Evolutionary conservation across 495 filamentous ascomycete genomes (phyloP).

Genomic region (Tuber microsphaerosporum): DNA sequence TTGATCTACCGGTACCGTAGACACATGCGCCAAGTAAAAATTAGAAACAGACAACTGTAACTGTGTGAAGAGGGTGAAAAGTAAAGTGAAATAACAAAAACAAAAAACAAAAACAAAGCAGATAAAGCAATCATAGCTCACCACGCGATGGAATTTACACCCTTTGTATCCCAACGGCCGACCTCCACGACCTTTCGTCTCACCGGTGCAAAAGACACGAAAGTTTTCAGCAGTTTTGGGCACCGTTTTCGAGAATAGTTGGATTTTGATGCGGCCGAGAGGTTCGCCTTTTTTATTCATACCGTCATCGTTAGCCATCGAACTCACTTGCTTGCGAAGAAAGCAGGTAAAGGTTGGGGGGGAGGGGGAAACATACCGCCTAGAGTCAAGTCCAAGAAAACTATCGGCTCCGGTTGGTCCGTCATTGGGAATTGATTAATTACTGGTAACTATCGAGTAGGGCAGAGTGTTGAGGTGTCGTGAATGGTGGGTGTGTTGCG

Average conservation of each 20-base stretch:
- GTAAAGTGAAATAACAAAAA: neutral
- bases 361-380: slow-evolving; percentile 57
- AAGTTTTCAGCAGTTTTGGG: slow-evolving; percentile 95
- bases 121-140: slow-evolving; percentile 47
- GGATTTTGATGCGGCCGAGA: slow-evolving; percentile 86
- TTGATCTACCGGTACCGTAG: too few species aligned
- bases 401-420: slow-evolving; percentile 41
- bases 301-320: neutral
- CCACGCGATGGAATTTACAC: slow-evolving; percentile 87
- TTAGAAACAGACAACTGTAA: neutral
- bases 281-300: slow-evolving; percentile 59
- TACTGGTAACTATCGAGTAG: too few species aligned
- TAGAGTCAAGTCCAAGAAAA: slow-evolving; percentile 91
- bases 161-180: slow-evolving; percentile 88
- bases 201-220: slow-evolving; percentile 92
- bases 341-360: slow-evolving; percentile 1
- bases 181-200: slow-evolving; percentile 73
- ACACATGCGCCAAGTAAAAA: neutral
- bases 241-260: slow-evolving; percentile 76
- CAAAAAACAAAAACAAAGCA: neutral
- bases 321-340: slow-evolving; percentile 2
- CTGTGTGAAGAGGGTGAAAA: neutral
- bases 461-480: slow-evolving; percentile 2
- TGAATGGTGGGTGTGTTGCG: neutral
- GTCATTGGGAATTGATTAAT: slow-evolving; percentile 12